phyloP scores from a whole-genome alignment of 345 rosid species.

The Alliaria petiolata region DNA sequence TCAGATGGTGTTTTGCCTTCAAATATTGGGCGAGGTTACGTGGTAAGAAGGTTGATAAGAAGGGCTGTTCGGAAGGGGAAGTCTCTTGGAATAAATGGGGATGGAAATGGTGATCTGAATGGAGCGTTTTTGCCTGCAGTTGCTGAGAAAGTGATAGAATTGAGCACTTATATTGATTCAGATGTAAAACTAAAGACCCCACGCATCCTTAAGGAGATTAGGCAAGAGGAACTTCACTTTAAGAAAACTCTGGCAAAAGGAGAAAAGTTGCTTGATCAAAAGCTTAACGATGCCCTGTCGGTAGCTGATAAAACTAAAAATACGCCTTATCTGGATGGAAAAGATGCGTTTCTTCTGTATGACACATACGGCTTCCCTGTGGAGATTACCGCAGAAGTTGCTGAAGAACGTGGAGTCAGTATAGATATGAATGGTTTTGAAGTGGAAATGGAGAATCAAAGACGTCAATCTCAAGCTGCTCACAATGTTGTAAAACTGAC shows the following conservation, averaged over 20 bases:
- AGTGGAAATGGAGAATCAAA: slow-evolving; percentile 82
- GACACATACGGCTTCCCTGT: slow-evolving; percentile 93
- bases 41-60: slow-evolving; percentile 87
- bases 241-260: slow-evolving; percentile 92
- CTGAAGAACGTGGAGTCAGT: slow-evolving; percentile 66
- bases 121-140: slow-evolving; percentile 69
- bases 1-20: slow-evolving; percentile 94
- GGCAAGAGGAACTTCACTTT: slow-evolving; percentile 82
- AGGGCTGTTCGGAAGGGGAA: slow-evolving; percentile 87
- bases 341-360: slow-evolving; percentile 81
- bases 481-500: slow-evolving; percentile 76
- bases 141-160: slow-evolving; percentile 76
- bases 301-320: slow-evolving; percentile 37
- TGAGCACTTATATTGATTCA: slow-evolving; percentile 67
- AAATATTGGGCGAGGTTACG: slow-evolving; percentile 92
- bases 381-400: slow-evolving; percentile 81
- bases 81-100: slow-evolving; percentile 73
- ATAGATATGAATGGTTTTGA: slow-evolving; percentile 72
- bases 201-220: slow-evolving; percentile 71
- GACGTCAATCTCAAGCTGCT: slow-evolving; percentile 86
- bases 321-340: slow-evolving; percentile 58
- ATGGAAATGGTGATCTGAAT: slow-evolving; percentile 47
- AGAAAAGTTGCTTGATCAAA: slow-evolving; percentile 75
- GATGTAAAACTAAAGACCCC: slow-evolving; percentile 57
- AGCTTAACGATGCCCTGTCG: slow-evolving; percentile 57